Conservation (phyloP, 139 green algal genomes). For the Mesotaenium endlicherianum region DNA sequence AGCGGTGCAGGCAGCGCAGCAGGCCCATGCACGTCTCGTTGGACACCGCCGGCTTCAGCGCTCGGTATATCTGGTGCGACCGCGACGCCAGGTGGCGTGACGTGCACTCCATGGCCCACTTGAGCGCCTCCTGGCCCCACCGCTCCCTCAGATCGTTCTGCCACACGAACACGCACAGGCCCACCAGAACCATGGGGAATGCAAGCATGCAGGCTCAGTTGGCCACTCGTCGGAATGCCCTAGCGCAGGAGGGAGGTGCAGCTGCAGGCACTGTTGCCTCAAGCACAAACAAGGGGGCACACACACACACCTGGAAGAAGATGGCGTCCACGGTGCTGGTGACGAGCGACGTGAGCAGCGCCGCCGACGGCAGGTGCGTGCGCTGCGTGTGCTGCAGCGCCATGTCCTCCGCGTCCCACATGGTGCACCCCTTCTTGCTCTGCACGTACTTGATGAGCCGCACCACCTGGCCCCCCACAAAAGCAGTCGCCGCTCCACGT, state of each 20-base stretch:
- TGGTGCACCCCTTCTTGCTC: conserved; percentile 64
- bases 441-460: conserved; percentile 76
- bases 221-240: too few species aligned
- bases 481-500: not conserved
- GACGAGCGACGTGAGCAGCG: conserved; percentile 58
- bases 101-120: conserved; percentile 71
- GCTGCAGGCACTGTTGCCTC: too few species aligned
- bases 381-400: conserved; percentile 44
- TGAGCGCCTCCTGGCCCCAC: conserved; percentile 76
- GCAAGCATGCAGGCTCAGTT: too few species aligned
- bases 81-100: conserved; percentile 66
- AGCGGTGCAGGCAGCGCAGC: conserved; percentile 73
- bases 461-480: conserved; percentile 49
- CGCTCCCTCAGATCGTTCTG: conserved; percentile 63
- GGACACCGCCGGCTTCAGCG: conserved; percentile 66
- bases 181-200: too few species aligned
- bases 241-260: not conserved
- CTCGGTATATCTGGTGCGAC: conserved; percentile 78
- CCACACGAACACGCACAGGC: too few species aligned
- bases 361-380: conserved; percentile 48
- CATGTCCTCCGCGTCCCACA: conserved; percentile 75
- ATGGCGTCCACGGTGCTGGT: conserved; percentile 55
- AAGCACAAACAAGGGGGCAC: too few species aligned
- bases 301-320: conserved; percentile 47
- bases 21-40: conserved; percentile 68